phyloP scores from a whole-genome alignment of 202 grass and related monocot genomes.

The Musa balbisiana region DNA sequence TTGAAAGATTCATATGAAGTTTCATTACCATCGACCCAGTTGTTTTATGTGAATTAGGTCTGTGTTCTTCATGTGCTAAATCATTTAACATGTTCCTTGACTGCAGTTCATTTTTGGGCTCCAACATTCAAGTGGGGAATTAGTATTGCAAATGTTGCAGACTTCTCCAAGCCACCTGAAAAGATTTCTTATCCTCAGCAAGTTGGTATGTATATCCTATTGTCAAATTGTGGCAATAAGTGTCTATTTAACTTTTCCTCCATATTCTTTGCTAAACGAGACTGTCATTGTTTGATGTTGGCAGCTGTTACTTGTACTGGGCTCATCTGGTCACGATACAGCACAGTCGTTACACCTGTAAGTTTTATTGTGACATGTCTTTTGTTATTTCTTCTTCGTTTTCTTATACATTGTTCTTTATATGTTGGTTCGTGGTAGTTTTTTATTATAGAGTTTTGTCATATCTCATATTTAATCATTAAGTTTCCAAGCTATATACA shows the following conservation, averaged over 20 bases:
- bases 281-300: conserved; percentile 7
- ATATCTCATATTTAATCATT: too few species aligned
- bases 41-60: background rate
- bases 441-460: too few species aligned
- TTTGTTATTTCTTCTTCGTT: too few species aligned
- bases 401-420: too few species aligned
- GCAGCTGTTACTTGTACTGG: conserved; percentile 77
- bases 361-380: background rate
- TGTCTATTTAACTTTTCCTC: background rate
- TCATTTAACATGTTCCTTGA: background rate
- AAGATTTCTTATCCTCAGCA: conserved; percentile 91
- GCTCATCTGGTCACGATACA: conserved; percentile 72
- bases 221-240: background rate
- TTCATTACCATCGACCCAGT: background rate
- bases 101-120: conserved; percentile 90
- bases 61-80: background rate
- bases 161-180: conserved; percentile 79
- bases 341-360: conserved; percentile 79
- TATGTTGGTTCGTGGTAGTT: too few species aligned
- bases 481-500: too few species aligned
- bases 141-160: conserved; percentile 74
- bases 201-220: conserved; percentile 39
- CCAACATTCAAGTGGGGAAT: conserved; percentile 97
- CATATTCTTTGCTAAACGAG: conserved; percentile 7
- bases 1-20: background rate